Conservation (phyloP, 1,284 basidiomycete species). For the Sparassis latifolia region DNA sequence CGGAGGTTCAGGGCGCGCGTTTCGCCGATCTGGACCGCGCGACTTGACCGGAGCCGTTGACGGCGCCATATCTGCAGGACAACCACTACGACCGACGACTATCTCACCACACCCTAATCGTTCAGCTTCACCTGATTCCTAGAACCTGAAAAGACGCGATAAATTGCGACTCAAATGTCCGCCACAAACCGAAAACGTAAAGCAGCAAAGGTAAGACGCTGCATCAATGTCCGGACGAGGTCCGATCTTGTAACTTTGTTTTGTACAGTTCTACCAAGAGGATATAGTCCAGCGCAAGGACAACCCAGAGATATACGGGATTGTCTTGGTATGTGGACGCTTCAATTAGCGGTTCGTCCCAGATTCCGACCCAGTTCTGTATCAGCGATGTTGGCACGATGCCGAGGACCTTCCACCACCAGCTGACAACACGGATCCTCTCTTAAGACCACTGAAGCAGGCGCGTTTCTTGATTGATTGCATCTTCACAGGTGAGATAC, state of each 20-base stretch:
- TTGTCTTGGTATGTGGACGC: constrained; percentile 42
- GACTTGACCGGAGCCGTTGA: too few relatives aligned
- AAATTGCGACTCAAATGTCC: background rate
- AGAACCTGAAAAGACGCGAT: too few relatives aligned
- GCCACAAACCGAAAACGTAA: background rate
- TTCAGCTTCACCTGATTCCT: too few relatives aligned
- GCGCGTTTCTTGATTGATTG: constrained; percentile 5
- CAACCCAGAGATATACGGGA: constrained; percentile 37
- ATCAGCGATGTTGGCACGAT: constrained; percentile 77
- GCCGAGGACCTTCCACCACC: constrained; percentile 55
- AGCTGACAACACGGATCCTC: constrained; percentile 49
- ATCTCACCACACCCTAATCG: too few relatives aligned
- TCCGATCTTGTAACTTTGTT: background rate
- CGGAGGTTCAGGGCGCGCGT: too few relatives aligned
- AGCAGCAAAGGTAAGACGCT: background rate
- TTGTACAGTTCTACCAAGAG: constrained; percentile 64
- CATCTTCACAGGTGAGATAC: background rate
- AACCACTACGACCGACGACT: too few relatives aligned
- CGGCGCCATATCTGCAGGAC: too few relatives aligned
- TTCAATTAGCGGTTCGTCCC: background rate
- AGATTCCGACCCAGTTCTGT: background rate
- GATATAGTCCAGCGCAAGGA: constrained; percentile 58
- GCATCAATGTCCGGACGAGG: background rate
- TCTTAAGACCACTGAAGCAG: constrained; percentile 66
- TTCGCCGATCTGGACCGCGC: too few relatives aligned